A percentile compares a stretch with the other conserved stretches of the same genome.
phyloP scores from a whole-genome alignment of 805 yeast species.

The Kodamaea nitidulidarum region DNA sequence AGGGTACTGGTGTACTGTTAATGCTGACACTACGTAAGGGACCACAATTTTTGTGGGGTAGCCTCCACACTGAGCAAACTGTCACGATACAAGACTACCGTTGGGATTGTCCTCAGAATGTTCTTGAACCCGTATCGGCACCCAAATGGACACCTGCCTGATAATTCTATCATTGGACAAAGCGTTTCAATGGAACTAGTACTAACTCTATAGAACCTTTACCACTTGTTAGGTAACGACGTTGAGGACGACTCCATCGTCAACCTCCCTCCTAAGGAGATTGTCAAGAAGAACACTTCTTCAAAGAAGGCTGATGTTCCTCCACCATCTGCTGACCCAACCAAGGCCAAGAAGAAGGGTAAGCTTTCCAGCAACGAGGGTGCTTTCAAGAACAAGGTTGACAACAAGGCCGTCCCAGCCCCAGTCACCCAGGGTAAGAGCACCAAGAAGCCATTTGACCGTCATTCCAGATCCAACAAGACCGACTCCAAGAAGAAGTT shows the following conservation, averaged over 20 bases:
- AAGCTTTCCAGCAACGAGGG: constrained; percentile 84
- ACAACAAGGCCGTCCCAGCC: constrained; percentile 67
- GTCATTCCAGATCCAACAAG: constrained; percentile 82
- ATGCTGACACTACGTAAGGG: no score
- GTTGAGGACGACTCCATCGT: constrained; percentile 72
- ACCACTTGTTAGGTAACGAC: constrained; percentile 82
- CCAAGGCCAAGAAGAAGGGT: constrained; percentile 69
- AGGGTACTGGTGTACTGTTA: no score
- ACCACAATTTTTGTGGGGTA: no score
- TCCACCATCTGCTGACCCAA: constrained; percentile 77
- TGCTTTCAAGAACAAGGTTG: constrained; percentile 58
- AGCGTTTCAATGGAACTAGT: no score
- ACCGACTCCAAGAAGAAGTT: constrained; percentile 81
- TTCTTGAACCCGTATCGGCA: no score
- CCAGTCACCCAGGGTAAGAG: constrained; percentile 52
- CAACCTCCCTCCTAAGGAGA: constrained; percentile 59
- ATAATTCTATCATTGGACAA: background rate
- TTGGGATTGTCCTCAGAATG: no score
- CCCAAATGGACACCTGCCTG: background rate
- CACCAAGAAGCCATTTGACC: constrained; percentile 66
- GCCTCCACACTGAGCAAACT: no score
- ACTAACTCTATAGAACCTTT: constrained; percentile 84
- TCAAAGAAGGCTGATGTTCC: constrained; percentile 83
- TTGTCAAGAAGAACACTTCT: constrained; percentile 77
- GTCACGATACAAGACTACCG: no score